Evolutionary conservation across 129 eudicot species (phyloP).

Genomic region (Helianthus tuberosus): DNA sequence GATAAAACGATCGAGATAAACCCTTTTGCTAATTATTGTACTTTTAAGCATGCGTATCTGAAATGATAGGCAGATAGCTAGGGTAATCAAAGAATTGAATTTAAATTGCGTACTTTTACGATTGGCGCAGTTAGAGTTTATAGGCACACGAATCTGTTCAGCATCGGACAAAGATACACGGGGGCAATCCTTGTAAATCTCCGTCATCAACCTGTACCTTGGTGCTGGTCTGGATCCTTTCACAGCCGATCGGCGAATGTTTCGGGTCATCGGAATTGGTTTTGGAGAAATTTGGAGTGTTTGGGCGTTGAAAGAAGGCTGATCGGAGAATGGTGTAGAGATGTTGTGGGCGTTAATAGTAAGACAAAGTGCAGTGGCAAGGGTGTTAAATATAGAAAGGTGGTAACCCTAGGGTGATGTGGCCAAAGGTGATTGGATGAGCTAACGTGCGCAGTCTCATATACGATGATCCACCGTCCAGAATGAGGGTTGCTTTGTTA

Average conservation of each 20-base stretch:
- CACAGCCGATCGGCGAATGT: neutral
- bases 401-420: neutral
- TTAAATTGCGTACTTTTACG: constrained; percentile 36
- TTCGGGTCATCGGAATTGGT: neutral
- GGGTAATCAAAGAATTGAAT: neutral
- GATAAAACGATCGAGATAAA: too few species aligned
- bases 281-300: neutral
- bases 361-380: neutral
- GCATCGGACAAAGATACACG: neutral
- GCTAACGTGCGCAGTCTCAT: neutral
- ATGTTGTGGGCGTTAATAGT: neutral
- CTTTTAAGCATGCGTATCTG: too few species aligned
- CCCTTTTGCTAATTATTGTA: neutral
- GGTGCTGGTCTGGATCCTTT: neutral
- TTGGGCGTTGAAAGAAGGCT: neutral
- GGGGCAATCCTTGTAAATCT: constrained; percentile 17
- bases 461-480: neutral
- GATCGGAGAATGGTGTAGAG: neutral
- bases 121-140: constrained; percentile 40
- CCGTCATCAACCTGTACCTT: neutral
- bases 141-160: constrained; percentile 49
- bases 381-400: neutral
- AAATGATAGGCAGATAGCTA: too few species aligned
- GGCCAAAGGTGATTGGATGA: neutral
- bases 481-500: neutral